phyloP scores from a whole-genome alignment of 2,329 filamentous ascomycete genomes.

The Botryotinia calthae region DNA sequence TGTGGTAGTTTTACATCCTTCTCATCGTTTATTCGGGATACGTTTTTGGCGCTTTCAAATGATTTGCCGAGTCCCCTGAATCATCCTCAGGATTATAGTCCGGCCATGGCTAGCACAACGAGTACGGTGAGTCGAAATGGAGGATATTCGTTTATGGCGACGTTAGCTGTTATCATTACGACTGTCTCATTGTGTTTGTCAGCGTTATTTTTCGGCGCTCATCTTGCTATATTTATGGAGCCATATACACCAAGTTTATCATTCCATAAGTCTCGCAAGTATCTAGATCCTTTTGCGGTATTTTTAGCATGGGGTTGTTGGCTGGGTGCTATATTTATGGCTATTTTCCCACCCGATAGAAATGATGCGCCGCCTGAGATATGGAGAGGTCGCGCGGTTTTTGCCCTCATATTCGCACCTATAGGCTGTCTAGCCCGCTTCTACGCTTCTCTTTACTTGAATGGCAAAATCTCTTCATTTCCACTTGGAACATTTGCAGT shows the following conservation, averaged over 20 bases:
- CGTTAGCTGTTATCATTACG: slow-evolving; percentile 70
- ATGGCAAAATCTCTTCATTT: slow-evolving; percentile 63
- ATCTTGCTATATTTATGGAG: slow-evolving; percentile 65
- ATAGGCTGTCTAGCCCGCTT: slow-evolving; percentile 74
- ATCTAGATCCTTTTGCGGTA: slow-evolving; percentile 63
- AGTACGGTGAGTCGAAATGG: slow-evolving; percentile 55
- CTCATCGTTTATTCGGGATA: slow-evolving; percentile 78
- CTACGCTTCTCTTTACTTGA: slow-evolving; percentile 69
- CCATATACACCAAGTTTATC: slow-evolving; percentile 59
- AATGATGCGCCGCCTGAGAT: slow-evolving; percentile 46
- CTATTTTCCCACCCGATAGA: slow-evolving; percentile 65
- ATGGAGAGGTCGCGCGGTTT: slow-evolving; percentile 75
- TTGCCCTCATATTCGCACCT: slow-evolving; percentile 80
- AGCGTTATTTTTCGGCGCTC: slow-evolving; percentile 69
- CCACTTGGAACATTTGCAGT: slow-evolving; percentile 83
- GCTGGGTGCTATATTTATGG: slow-evolving; percentile 72
- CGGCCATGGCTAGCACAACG: slow-evolving; percentile 38
- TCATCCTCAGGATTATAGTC: slow-evolving; percentile 39
- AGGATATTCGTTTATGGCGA: slow-evolving; percentile 80
- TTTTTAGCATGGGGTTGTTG: slow-evolving; percentile 71
- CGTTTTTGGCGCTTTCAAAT: slow-evolving; percentile 77
- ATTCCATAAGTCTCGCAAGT: slow-evolving; percentile 52
- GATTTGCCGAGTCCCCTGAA: slow-evolving; percentile 55
- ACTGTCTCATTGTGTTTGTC: slow-evolving; percentile 69
- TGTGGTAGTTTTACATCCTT: slow-evolving; percentile 90